Evolutionary conservation across 345 rosid species (phyloP), one percentile per base, ranked within the genome.

Genomic region (Brassica napus): DNA sequence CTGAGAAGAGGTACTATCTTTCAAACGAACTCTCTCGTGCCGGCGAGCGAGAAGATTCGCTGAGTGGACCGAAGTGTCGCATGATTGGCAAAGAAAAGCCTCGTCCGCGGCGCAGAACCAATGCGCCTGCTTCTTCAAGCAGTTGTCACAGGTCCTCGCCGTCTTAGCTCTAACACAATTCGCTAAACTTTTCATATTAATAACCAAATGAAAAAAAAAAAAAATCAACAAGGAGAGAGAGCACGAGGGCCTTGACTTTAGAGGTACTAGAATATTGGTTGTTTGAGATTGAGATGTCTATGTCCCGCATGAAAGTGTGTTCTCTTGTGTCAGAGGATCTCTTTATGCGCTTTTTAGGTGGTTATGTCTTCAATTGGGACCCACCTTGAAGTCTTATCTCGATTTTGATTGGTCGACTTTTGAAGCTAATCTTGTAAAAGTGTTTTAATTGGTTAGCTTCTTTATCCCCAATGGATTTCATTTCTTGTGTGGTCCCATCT

Each of bases 41-140:
- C 97, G 79, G 26, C 93, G 88, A 6, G 99, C 99, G 0, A 95
- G 82, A 7, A 87, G 87, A 69, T 95, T 95, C 1, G 99, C 97
- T 2, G 98, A 91, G 81, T 95, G 99, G 14, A 93, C 96, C 3
- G 87, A 84, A 23, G 87, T 81, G 65, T 95, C 99, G 64, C 99
- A 95, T 18, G 85, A 73, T 75, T 92, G 98, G 84, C 99, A 95
- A 58, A 95, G 94, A 67, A 95, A 94, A 16, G 99, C 99, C 80
- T 95, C 99, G 73, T 95, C 99, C 0, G 99, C 93, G 0, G 94
- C 96, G 28, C 99, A 92, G 75, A 89, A 95, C 99, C 98, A 95
- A 1, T 96, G 83, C 0, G 99, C 98, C 2, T 96, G 83, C 81
- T 83, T 86, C 78, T 85, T 85, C 72, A 89, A 83, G 79, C 99